Percentiles rank a stretch among this genome's conserved stretches.
Evolutionary conservation across 495 filamentous ascomycete species (phyloP).

Genomic region (Penicillium herquei): DNA sequence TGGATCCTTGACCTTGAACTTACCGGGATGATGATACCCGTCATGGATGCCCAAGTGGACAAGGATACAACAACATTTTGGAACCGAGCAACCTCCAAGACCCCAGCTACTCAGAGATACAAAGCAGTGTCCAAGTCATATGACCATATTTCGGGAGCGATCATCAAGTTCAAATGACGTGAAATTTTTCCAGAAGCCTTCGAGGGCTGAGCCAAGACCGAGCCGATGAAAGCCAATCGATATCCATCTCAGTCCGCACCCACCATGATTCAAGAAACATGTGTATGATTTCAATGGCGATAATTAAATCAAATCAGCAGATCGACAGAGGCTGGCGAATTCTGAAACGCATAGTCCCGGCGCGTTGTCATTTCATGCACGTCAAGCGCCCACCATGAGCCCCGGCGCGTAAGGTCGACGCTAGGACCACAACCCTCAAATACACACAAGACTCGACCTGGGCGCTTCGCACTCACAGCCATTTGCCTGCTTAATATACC

Average conservation of each 20-base stretch:
- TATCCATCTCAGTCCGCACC: background rate
- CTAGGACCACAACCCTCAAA: slow-evolving; percentile 1
- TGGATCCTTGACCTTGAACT: too few relatives aligned
- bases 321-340: background rate
- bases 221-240: too few relatives aligned
- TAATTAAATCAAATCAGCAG: background rate
- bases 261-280: background rate
- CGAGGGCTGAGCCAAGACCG: too few relatives aligned
- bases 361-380: slow-evolving; percentile 5
- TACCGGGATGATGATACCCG: too few relatives aligned
- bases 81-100: too few relatives aligned
- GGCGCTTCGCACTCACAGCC: slow-evolving; percentile 15
- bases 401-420: slow-evolving; percentile 39
- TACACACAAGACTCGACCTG: slow-evolving; percentile 15
- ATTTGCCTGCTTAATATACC: slow-evolving; percentile 8
- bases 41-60: too few relatives aligned
- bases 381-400: slow-evolving; percentile 27
- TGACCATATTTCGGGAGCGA: too few relatives aligned
- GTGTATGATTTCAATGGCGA: background rate
- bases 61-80: too few relatives aligned
- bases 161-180: too few relatives aligned
- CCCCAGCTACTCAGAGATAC: too few relatives aligned
- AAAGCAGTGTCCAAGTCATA: too few relatives aligned
- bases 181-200: too few relatives aligned
- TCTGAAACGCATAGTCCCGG: slow-evolving; percentile 16